A percentile compares a stretch with the other conserved stretches of the same genome.
Evolutionary conservation across 306 rosid genomes (phyloP).

Genomic region (Castanospermum australe): DNA sequence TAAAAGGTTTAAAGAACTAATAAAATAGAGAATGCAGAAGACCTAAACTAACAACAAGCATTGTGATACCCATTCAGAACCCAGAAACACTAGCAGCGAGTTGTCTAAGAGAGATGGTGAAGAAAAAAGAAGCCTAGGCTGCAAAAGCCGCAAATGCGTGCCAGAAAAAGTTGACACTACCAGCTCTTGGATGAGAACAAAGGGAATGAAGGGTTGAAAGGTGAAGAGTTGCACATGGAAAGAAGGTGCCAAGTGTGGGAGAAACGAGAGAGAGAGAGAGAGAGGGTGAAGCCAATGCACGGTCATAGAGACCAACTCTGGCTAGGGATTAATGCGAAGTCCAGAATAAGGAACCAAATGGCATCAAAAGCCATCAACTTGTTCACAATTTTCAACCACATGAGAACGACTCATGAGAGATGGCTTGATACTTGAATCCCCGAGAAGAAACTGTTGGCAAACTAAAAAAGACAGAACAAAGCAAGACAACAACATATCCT

Average conservation of each 20-base stretch:
- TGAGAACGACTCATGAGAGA: not conserved
- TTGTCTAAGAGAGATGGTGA: not conserved
- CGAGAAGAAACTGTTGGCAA: not conserved
- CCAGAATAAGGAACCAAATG: not conserved
- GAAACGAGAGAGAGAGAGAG: not conserved
- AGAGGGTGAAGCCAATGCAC: not conserved
- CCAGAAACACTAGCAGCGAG: not conserved
- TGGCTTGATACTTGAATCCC: not conserved
- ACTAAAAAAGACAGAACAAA: too few relatives aligned
- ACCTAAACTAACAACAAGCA: not conserved
- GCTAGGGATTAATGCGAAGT: constrained; percentile 16
- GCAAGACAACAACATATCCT: too few relatives aligned
- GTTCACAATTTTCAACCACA: constrained; percentile 2
- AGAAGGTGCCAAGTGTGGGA: not conserved
- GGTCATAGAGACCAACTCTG: not conserved
- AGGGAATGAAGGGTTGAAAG: not conserved
- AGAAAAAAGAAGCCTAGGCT: not conserved
- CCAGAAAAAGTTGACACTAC: not conserved
- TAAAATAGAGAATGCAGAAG: not conserved
- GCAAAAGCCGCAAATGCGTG: not conserved
- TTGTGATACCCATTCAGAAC: not conserved
- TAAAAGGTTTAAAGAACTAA: not conserved
- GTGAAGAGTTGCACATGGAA: not conserved
- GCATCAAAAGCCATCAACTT: not conserved
- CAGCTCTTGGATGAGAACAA: not conserved